Base-by-base conservation (phyloP, 78 protist species). In the Speleostelium caveatum region DNA sequence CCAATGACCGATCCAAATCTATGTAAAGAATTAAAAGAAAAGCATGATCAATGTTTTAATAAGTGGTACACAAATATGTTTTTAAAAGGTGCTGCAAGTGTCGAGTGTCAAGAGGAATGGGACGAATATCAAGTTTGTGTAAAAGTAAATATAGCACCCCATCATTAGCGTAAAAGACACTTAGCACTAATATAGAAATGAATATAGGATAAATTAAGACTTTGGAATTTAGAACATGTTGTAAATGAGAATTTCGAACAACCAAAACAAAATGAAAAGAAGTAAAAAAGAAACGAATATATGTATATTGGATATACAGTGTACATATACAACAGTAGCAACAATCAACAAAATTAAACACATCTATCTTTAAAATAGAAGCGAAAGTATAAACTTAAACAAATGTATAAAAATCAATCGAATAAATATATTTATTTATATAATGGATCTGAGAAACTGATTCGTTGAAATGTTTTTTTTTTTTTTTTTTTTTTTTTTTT, bases 71-170 rank as follows among this genome's bases (percentile, higher is more conserved):
- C 85, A 30, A 75, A 66, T 45, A 22, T 63, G 26, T 87, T 87
- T 45, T 71, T 87, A 59, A 77, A 76, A 38, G 94, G 94, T 10
- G 55, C 28, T 60, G 38, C 73, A 1, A 21, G 49, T 30, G 22
- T 58, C 14, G 94, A 87, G 7, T 87, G 94, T 73, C 75, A 74
- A 42, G 94, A 73, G 26, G 94, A 87, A 71, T 87, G 94, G 94
- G 77, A 71, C 30, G 86, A 69, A 56, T 87, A 87, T 75, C 94
- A 87, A 75, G 88, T 77, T 69, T 87, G 94, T 38, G 62, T 87
- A 24, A 75, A 73, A 38, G 94, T 87, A 73, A n/a, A 36, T 22
- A 1, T 39, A 49, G 49, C 51, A 71, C 21, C 4, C 39, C 10
- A 6, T 21, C 49, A 35, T 38, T 22, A 7, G 21, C 22, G 8